Evolutionary conservation across 352 stramenopile genomes (phyloP).

Genomic region (Phytopythium mirpurense): DNA sequence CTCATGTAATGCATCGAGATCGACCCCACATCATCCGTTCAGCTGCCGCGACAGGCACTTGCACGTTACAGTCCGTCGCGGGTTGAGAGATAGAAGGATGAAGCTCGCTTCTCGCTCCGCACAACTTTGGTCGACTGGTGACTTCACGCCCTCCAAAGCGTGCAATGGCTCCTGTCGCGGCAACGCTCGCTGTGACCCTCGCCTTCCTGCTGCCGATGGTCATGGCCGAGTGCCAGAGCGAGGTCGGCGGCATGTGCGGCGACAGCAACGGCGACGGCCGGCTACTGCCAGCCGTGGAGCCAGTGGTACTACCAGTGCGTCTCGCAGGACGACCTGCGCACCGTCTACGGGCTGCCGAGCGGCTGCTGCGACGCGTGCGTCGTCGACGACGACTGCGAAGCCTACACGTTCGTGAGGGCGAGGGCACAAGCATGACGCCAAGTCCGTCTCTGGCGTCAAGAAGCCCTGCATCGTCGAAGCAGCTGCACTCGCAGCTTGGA

Average conservation of each 20-base stretch:
- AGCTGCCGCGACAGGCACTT: too few species aligned
- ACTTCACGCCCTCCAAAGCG: too few species aligned
- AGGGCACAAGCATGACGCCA: conserved; percentile 16
- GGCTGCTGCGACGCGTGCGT: conserved; percentile 47
- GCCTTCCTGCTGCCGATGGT: conserved; percentile 3
- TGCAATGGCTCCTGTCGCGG: background rate
- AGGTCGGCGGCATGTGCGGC: conserved; percentile 33
- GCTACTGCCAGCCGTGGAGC: conserved; percentile 50
- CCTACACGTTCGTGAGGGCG: conserved; percentile 43
- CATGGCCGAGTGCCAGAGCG: conserved; percentile 30
- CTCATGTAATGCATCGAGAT: too few species aligned
- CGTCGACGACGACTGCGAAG: conserved; percentile 24
- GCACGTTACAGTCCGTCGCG: too few species aligned
- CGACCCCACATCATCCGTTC: too few species aligned
- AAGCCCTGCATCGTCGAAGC: background rate
- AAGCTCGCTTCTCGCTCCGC: too few species aligned
- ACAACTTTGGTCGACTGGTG: too few species aligned
- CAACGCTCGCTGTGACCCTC: background rate
- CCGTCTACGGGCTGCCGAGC: conserved; percentile 30
- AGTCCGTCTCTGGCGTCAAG: conserved; percentile 25
- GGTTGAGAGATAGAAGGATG: too few species aligned
- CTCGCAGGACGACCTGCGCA: conserved; percentile 38
- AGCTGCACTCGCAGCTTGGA: too few species aligned
- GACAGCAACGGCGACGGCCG: conserved; percentile 15
- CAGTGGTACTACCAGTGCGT: conserved; percentile 51